Evolutionary conservation across 2,329 filamentous ascomycete genomes (phyloP).

Genomic region (Fusarium sp.): DNA sequence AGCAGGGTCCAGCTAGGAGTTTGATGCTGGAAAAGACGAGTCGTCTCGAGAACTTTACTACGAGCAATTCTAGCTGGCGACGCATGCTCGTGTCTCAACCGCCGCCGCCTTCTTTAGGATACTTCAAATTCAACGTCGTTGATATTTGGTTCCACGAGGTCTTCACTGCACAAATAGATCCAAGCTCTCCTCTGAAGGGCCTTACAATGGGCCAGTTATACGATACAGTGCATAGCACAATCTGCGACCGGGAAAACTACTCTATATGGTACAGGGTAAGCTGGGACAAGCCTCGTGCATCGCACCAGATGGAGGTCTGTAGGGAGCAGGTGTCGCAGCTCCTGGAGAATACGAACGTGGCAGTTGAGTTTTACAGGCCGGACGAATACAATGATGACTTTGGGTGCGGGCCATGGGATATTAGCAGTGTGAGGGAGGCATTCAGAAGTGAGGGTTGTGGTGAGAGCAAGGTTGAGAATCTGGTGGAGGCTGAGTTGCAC

Average conservation of each 20-base stretch:
- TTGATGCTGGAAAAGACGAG: constrained; percentile 21
- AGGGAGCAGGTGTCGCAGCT: constrained; percentile 9
- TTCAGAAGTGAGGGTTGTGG: constrained; percentile 12
- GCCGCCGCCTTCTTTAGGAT: constrained; percentile 41
- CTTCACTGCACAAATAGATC: constrained; percentile 5
- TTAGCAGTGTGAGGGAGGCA: constrained; percentile 12
- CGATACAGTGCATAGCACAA: constrained; percentile 25
- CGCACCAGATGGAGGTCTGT: constrained; percentile 10
- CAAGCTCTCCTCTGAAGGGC: constrained; percentile 3
- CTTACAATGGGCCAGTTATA: constrained; percentile 40
- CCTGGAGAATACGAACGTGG: constrained; percentile 15
- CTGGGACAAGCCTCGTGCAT: constrained; percentile 11
- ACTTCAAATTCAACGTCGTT: constrained; percentile 18
- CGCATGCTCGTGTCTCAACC: constrained; percentile 45
- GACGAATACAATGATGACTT: background rate
- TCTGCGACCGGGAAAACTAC: constrained; percentile 16
- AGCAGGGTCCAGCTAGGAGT: constrained; percentile 7
- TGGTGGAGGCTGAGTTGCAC: constrained; percentile 3
- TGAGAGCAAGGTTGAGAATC: background rate
- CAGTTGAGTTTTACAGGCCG: constrained; percentile 26
- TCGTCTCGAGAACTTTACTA: constrained; percentile 28
- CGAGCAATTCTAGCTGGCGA: constrained; percentile 37
- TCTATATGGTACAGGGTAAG: constrained; percentile 21
- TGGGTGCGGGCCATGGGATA: constrained; percentile 23
- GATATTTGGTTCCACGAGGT: constrained; percentile 26